These are phyloP conservation scores for Nicotiana attenuata DNA, from an alignment of 257 asterid genomes.

Conservation along the genomic window DNA sequence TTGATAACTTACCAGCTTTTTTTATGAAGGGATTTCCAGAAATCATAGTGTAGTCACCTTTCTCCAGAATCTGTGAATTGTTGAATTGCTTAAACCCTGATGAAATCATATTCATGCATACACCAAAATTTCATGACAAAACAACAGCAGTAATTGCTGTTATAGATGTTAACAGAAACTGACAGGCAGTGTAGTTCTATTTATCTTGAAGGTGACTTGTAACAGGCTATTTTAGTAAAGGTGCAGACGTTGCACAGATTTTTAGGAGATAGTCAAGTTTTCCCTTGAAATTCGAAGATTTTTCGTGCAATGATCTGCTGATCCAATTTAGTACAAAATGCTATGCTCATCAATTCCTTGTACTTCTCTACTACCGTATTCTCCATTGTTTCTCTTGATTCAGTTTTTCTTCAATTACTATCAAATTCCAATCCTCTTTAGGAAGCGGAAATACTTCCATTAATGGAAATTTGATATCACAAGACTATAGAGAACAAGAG, in stretches of 20 bases:
- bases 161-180: not conserved
- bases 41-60: conserved; percentile 69
- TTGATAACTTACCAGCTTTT: conserved; percentile 58
- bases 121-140: not conserved
- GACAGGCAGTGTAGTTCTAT: not conserved
- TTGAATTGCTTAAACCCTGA: not conserved
- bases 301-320: not conserved
- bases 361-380: not conserved
- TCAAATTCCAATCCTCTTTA: not conserved
- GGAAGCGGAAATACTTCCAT: not conserved
- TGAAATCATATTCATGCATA: not conserved
- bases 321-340: conserved; percentile 1
- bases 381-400: not conserved
- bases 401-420: not conserved
- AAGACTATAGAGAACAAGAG: not conserved
- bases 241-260: not conserved
- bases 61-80: conserved; percentile 76
- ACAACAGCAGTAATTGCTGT: conserved; percentile 11
- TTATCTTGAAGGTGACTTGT: conserved; percentile 3
- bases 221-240: not conserved
- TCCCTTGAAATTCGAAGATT: not conserved
- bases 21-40: conserved; percentile 71
- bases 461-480: not conserved
- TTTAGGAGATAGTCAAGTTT: not conserved
- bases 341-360: not conserved